Conservation (phyloP, 148 eudicot genomes). For the Rhododendron kiyosumense region DNA sequence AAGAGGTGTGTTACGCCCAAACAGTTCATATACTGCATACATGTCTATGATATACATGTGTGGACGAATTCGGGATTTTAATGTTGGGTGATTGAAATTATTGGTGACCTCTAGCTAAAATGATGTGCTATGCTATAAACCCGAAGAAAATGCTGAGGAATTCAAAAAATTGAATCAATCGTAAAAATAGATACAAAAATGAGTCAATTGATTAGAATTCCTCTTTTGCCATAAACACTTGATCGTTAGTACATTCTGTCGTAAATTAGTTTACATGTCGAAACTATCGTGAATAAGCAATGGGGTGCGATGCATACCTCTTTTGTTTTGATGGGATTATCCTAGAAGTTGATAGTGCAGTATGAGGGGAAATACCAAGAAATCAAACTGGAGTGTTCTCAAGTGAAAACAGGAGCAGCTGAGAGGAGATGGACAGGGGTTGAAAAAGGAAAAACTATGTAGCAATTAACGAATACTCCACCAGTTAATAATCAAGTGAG, state of each 20-base stretch:
- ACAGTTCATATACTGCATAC: background rate
- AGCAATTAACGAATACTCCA: background rate
- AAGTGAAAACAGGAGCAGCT: background rate
- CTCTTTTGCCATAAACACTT: background rate
- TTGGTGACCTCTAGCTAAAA: background rate
- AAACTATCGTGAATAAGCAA: background rate
- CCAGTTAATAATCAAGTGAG: background rate
- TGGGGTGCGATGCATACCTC: background rate
- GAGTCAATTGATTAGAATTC: background rate
- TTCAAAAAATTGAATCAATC: no score
- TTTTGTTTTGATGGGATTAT: background rate
- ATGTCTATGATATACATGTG: background rate
- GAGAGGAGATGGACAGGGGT: background rate
- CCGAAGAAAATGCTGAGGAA: background rate
- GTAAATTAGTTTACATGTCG: background rate
- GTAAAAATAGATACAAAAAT: background rate
- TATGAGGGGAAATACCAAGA: background rate
- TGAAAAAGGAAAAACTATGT: background rate
- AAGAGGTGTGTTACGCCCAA: conserved; percentile 49
- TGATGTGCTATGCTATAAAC: background rate
- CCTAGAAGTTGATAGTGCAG: background rate
- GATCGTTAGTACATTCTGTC: background rate
- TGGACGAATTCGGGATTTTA: background rate
- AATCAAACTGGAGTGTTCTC: background rate
- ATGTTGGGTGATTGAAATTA: background rate